phyloP scores from a whole-genome alignment of 331 rosid genomes.

The Malus hybrid region DNA sequence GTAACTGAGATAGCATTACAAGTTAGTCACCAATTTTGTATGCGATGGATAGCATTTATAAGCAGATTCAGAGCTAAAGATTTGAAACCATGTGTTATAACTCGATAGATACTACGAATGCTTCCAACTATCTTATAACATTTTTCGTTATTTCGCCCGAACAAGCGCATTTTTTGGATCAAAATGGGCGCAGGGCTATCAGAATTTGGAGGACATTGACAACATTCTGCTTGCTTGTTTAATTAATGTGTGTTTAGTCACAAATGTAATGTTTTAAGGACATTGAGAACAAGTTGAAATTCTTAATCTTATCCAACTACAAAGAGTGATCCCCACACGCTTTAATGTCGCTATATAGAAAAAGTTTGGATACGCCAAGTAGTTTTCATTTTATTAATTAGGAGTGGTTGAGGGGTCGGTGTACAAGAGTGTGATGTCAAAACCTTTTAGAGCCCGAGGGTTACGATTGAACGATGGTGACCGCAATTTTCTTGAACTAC shows the following conservation, averaged over 20 bases:
- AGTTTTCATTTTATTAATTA: conserved; percentile 5
- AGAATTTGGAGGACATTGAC: no score
- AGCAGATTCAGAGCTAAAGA: neutral
- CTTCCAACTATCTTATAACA: no score
- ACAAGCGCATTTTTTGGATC: no score
- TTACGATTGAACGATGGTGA: no score
- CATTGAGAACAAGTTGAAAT: neutral
- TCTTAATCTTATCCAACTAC: neutral
- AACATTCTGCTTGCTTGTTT: no score
- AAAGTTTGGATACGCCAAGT: neutral
- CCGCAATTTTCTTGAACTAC: no score
- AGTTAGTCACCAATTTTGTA: conserved; percentile 26
- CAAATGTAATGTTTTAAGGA: neutral
- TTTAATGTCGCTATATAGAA: neutral
- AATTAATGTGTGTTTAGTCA: neutral
- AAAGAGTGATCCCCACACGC: neutral
- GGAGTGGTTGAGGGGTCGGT: conserved; percentile 9
- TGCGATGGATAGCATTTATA: conserved; percentile 7
- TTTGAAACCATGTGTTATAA: no score
- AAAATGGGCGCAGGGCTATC: no score
- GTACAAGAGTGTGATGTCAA: conserved; percentile 7
- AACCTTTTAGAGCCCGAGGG: no score
- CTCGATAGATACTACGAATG: no score
- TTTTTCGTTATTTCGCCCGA: no score
- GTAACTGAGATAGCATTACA: neutral